Percentiles rank a stretch among this genome's conserved stretches.
phyloP scores from a whole-genome alignment of 2,329 filamentous ascomycete genomes.

The Kalaharituber pfeilii region DNA sequence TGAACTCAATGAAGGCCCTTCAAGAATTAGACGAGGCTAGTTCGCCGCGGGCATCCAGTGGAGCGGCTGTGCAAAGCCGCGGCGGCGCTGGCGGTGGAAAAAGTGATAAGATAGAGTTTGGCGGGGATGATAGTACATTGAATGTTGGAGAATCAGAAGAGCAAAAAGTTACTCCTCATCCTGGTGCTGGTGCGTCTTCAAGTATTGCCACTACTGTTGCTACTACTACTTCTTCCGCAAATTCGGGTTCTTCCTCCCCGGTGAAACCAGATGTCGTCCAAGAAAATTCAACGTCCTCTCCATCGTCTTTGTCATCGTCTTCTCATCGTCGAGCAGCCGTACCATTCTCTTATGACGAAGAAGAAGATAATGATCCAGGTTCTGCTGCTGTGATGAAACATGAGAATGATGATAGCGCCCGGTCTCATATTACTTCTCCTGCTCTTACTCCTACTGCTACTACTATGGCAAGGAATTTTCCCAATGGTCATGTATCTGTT shows the following conservation, averaged over 20 bases:
- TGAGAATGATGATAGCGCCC: slow-evolving; percentile 10
- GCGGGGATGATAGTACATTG: slow-evolving; percentile 11
- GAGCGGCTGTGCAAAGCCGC: slow-evolving; percentile 2
- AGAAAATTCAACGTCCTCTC: slow-evolving; percentile 13
- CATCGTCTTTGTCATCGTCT: background rate
- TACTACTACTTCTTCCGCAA: slow-evolving; percentile 24
- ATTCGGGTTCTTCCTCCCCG: slow-evolving; percentile 14
- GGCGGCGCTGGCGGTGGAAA: slow-evolving; percentile 2
- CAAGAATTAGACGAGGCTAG: slow-evolving; percentile 8
- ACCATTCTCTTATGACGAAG: background rate
- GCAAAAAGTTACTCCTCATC: slow-evolving; percentile 9
- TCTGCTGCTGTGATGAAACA: slow-evolving; percentile 11
- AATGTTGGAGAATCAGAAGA: slow-evolving; percentile 11
- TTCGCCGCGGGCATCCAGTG: background rate
- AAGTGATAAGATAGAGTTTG: background rate
- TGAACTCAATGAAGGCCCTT: slow-evolving; percentile 16
- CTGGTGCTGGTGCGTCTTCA: slow-evolving; percentile 9
- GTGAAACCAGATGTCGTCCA: slow-evolving; percentile 11
- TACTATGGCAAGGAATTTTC: background rate
- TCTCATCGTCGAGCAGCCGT: background rate
- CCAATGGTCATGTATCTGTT: slow-evolving; percentile 4
- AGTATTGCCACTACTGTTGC: slow-evolving; percentile 11
- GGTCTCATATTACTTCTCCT: slow-evolving; percentile 12
- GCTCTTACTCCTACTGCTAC: slow-evolving; percentile 18
- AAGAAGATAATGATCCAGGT: background rate